phyloP scores from a whole-genome alignment of 1,284 basidiomycete genomes.

The Pyrrhoderma lamaoense region DNA sequence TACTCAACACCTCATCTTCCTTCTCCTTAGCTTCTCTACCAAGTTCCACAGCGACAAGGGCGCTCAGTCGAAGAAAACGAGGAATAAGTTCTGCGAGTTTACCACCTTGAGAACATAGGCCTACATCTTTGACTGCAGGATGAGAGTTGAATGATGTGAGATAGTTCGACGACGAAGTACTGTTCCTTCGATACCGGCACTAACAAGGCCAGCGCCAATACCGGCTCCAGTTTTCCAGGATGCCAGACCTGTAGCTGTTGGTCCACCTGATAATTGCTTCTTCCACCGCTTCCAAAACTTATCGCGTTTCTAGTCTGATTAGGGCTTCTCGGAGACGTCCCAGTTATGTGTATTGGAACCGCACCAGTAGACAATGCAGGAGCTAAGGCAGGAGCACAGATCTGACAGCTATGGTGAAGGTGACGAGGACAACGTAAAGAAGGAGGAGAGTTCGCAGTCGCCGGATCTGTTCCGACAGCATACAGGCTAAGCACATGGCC shows the following conservation, averaged over 20 bases:
- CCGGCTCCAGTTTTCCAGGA: slow-evolving; percentile 46
- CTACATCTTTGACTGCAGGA: slow-evolving; percentile 17
- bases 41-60: slow-evolving; percentile 65
- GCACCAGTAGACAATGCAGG: slow-evolving; percentile 8
- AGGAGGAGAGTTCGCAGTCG: slow-evolving; percentile 54
- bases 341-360: slow-evolving; percentile 7
- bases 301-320: slow-evolving; percentile 12
- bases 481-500: slow-evolving; percentile 47
- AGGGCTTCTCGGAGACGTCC: slow-evolving; percentile 15
- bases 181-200: slow-evolving; percentile 45
- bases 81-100: slow-evolving; percentile 63
- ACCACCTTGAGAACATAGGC: slow-evolving; percentile 15
- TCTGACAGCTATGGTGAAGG: slow-evolving; percentile 61
- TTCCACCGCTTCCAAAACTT: slow-evolving; percentile 14
- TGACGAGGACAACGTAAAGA: slow-evolving; percentile 64
- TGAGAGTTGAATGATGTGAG: slow-evolving; percentile 14
- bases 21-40: slow-evolving; percentile 45
- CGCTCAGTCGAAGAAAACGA: slow-evolving; percentile 65
- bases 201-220: slow-evolving; percentile 58
- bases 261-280: not conserved
- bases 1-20: slow-evolving; percentile 18
- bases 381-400: slow-evolving; percentile 57
- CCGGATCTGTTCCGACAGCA: slow-evolving; percentile 52
- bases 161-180: slow-evolving; percentile 39
- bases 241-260: slow-evolving; percentile 55